Conservation (phyloP, 2,329 filamentous ascomycete species). For the Endoconidiophora laricicola region DNA sequence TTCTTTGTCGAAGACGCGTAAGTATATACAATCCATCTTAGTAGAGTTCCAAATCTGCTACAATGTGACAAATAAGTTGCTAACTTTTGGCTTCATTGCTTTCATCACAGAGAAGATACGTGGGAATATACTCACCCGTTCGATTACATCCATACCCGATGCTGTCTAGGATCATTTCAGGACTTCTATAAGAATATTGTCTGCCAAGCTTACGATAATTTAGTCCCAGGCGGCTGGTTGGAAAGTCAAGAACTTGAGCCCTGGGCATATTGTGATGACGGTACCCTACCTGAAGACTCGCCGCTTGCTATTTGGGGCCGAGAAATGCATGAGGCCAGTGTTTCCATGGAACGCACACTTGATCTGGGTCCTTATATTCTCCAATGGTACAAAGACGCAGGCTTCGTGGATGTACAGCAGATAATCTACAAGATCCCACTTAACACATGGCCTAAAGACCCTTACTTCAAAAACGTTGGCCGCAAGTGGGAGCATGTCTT, state of each 20-base stretch:
- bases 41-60: background rate
- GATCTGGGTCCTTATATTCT: slow-evolving; percentile 21
- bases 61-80: background rate
- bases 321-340: slow-evolving; percentile 25
- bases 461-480: slow-evolving; percentile 26
- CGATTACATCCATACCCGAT: slow-evolving; percentile 37
- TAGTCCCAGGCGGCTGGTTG: slow-evolving; percentile 36
- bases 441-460: slow-evolving; percentile 35
- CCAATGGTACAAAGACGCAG: slow-evolving; percentile 28
- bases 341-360: slow-evolving; percentile 23
- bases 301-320: slow-evolving; percentile 25
- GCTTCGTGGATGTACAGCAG: slow-evolving; percentile 39
- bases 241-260: slow-evolving; percentile 34
- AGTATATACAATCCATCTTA: slow-evolving; percentile 14
- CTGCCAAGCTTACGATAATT: slow-evolving; percentile 30
- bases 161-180: slow-evolving; percentile 32
- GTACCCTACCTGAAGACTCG: slow-evolving; percentile 23
- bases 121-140: slow-evolving; percentile 38
- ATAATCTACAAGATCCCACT: slow-evolving; percentile 36
- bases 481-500: slow-evolving; percentile 29
- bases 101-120: slow-evolving; percentile 24
- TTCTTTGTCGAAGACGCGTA: slow-evolving; percentile 54
- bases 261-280: slow-evolving; percentile 27
- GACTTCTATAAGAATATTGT: slow-evolving; percentile 34
- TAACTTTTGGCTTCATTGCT: background rate